phyloP scores from a whole-genome alignment of 2,329 filamentous ascomycete species.

The Aspergillaceae sp. region DNA sequence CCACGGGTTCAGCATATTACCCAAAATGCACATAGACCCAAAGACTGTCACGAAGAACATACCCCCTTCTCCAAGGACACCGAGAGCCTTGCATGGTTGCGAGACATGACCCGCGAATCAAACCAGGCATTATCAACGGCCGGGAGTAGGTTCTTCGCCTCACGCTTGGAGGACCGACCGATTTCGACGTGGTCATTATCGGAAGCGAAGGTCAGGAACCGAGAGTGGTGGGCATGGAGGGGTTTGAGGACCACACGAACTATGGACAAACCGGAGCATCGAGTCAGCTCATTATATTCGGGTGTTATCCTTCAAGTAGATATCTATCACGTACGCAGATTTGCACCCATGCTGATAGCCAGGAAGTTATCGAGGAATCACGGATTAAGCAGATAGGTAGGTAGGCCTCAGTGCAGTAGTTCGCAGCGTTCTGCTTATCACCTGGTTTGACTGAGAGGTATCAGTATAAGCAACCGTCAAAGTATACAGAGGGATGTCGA shows the following conservation, averaged over 20 bases:
- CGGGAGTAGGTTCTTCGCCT: constrained; percentile 28
- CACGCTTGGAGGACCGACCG: constrained; percentile 36
- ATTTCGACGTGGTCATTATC: constrained; percentile 23
- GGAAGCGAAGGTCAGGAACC: constrained; percentile 24
- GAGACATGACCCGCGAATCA: constrained; percentile 41
- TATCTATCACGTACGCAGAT: too few species aligned
- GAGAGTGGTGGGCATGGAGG: constrained; percentile 20
- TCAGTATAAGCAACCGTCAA: too few species aligned
- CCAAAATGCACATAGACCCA: background rate
- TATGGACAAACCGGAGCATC: constrained; percentile 8
- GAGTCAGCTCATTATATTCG: constrained; percentile 2
- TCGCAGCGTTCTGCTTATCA: too few species aligned
- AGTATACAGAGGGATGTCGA: too few species aligned
- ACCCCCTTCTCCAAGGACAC: constrained; percentile 22
- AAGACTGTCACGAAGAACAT: background rate
- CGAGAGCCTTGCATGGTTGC: constrained; percentile 35
- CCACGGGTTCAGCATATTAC: background rate
- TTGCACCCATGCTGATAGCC: too few species aligned
- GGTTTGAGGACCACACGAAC: constrained; percentile 27
- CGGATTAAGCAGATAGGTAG: too few species aligned
- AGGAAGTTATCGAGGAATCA: too few species aligned
- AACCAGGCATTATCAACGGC: constrained; percentile 36
- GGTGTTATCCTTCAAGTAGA: too few species aligned
- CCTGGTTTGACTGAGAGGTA: too few species aligned
- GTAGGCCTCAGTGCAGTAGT: too few species aligned